These are phyloP conservation scores for Zea mays DNA, from an alignment of 176 grass and related monocot species.

Conservation along the genomic window Zm-B73-REFERENCE-NAM-5.0 NC_050098.1:231784001-231784500, in stretches of 20 bases:
- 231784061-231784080: no score
- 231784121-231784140: constrained; percentile 59
- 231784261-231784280: constrained; percentile 44
- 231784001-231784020: no score
- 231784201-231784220: constrained; percentile 47
- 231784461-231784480: no score
- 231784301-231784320: not conserved
- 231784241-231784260: constrained; percentile 46
- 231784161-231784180: constrained; percentile 58
- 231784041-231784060: no score
- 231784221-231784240: constrained; percentile 15
- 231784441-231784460: no score
- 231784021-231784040: no score
- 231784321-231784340: constrained; percentile 30
- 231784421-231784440: no score
- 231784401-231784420: no score
- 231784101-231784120: no score
- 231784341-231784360: constrained; percentile 35
- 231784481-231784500: no score
- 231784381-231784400: constrained; percentile 32
- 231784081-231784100: no score
- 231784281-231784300: constrained; percentile 54
- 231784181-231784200: constrained; percentile 63
- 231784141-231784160: constrained; percentile 51
- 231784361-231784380: constrained; percentile 35